A percentile compares a stretch with the other conserved stretches of the same genome.
These are phyloP conservation scores for Ganoderma lucidum DNA, from an alignment of 1,284 basidiomycete genomes.

Conservation along the genomic window DNA sequence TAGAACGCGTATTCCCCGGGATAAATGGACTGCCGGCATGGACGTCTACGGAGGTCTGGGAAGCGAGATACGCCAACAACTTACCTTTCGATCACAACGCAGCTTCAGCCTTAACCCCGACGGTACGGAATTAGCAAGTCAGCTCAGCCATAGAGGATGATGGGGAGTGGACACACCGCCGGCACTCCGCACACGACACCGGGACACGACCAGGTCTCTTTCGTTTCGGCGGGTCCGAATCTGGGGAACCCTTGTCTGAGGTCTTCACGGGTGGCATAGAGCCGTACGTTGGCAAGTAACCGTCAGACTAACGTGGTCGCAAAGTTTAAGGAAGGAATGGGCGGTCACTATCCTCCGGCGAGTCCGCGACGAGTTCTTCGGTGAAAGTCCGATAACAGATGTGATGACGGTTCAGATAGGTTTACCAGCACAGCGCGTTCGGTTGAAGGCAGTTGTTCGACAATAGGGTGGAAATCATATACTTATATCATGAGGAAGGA, in stretches of 20 bases:
- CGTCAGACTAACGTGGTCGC: too few relatives aligned
- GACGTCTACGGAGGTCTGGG: constrained; percentile 3
- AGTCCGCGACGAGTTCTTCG: not conserved
- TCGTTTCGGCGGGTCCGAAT: constrained; percentile 38
- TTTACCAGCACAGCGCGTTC: constrained; percentile 4
- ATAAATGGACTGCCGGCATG: not conserved
- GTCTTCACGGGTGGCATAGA: constrained; percentile 27
- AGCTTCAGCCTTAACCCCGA: constrained; percentile 63
- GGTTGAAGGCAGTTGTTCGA: not conserved
- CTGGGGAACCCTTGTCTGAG: constrained; percentile 28
- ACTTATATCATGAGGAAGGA: not conserved
- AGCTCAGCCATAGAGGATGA: constrained; percentile 11
- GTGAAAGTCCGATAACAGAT: not conserved
- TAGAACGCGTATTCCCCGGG: not conserved
- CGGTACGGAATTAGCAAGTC: not conserved
- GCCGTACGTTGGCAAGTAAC: not conserved
- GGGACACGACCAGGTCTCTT: constrained; percentile 59
- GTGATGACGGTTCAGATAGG: not conserved
- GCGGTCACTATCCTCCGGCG: not conserved
- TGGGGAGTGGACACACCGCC: constrained; percentile 48
- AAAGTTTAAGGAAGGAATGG: too few relatives aligned
- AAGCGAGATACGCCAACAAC: constrained; percentile 11
- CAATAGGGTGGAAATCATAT: not conserved
- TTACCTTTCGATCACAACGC: constrained; percentile 73
- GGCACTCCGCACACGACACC: constrained; percentile 78